phyloP scores from a whole-genome alignment of 2,329 filamentous ascomycete genomes.

The Cytospora chrysosperma region DNA sequence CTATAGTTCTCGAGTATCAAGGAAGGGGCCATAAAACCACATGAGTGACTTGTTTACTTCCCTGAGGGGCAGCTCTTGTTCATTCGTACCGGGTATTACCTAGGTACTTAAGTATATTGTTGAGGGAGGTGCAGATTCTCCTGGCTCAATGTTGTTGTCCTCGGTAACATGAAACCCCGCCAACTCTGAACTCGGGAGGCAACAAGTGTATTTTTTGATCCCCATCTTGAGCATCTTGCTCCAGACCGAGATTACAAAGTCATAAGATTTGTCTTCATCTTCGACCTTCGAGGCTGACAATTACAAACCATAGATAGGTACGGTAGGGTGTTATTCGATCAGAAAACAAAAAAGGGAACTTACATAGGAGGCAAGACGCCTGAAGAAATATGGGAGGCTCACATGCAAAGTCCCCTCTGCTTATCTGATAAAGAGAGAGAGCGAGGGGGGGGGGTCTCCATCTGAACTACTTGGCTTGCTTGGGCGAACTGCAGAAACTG shows the following conservation, averaged over 20 bases:
- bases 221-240: conserved; percentile 4
- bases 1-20: too few species aligned
- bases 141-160: too few species aligned
- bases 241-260: not conserved
- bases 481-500: conserved; percentile 6
- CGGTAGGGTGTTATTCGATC: not conserved
- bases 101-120: too few species aligned
- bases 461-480: not conserved
- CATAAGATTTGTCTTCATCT: not conserved
- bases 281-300: not conserved
- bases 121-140: too few species aligned
- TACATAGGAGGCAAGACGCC: not conserved
- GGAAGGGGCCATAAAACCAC: too few species aligned
- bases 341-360: not conserved
- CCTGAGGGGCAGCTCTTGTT: too few species aligned
- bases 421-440: conserved; percentile 13
- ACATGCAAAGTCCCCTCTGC: not conserved
- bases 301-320: not conserved
- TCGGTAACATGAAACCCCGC: not conserved
- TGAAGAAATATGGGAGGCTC: not conserved
- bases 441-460: not conserved
- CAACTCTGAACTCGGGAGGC: too few species aligned
- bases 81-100: too few species aligned
- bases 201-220: not conserved
- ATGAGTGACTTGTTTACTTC: too few species aligned